These are phyloP conservation scores for Phytopythium delawarense DNA, from an alignment of 352 stramenopile genomes.

Conservation along the genomic window DNA sequence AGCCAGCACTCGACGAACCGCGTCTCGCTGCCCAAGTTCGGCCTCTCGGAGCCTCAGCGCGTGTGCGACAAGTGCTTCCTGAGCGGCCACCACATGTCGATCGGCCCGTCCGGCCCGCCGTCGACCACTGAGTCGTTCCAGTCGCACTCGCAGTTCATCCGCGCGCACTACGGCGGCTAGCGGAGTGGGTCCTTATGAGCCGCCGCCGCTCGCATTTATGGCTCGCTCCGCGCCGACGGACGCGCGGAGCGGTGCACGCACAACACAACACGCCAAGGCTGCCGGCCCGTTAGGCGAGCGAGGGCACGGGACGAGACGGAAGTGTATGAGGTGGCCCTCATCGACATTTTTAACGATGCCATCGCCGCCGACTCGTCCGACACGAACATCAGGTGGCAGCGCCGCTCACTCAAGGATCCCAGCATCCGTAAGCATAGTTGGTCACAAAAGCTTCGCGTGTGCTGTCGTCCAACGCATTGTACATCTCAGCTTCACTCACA, in stretches of 20 bases:
- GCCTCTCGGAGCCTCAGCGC: slow-evolving; percentile 61
- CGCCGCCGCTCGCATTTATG: background rate
- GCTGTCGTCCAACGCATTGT: no score
- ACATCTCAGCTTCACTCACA: no score
- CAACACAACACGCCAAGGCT: background rate
- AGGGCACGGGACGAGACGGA: background rate
- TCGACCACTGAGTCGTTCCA: slow-evolving; percentile 39
- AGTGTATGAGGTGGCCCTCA: no score
- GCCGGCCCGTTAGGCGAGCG: background rate
- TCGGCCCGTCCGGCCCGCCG: slow-evolving; percentile 19
- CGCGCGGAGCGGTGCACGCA: background rate
- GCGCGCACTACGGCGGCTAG: slow-evolving; percentile 6
- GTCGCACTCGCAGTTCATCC: slow-evolving; percentile 15
- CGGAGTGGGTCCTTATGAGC: background rate
- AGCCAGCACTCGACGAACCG: slow-evolving; percentile 74
- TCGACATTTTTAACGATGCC: no score
- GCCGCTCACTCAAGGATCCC: no score
- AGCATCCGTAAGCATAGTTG: no score
- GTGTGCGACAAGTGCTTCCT: slow-evolving; percentile 82
- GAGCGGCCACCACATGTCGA: slow-evolving; percentile 47
- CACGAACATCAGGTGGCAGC: no score
- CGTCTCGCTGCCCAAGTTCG: slow-evolving; percentile 71
- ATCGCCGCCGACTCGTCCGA: no score
- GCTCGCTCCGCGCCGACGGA: background rate
- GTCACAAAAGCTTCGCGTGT: no score